These are phyloP conservation scores for Amylocystis lapponica DNA, from an alignment of 768 basidiomycete species.

Conservation along the genomic window DNA sequence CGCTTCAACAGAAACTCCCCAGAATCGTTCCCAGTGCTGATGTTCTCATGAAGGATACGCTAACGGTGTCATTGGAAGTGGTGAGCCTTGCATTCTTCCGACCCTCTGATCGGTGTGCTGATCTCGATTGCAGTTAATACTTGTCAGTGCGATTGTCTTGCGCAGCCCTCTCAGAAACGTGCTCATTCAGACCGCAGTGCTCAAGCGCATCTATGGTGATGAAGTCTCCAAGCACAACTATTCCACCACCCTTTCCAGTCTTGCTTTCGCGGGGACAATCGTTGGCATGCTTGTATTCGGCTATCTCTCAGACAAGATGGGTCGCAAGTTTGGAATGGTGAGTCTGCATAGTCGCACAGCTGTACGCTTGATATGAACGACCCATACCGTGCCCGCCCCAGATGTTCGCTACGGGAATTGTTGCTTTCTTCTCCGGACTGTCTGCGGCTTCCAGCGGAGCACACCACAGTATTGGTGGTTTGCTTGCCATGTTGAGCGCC, in stretches of 20 bases:
- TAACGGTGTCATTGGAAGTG: constrained; percentile 72
- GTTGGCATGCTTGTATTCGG: constrained; percentile 82
- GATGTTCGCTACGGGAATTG: constrained; percentile 81
- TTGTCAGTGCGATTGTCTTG: constrained; percentile 38
- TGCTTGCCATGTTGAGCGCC: constrained; percentile 72
- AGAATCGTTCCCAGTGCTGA: no score
- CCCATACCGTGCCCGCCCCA: no score
- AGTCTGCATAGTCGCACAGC: constrained; percentile 11
- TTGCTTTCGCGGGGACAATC: constrained; percentile 83
- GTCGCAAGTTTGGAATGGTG: constrained; percentile 88
- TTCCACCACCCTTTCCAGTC: constrained; percentile 54
- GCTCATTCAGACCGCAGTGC: constrained; percentile 46
- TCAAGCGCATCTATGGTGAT: constrained; percentile 65
- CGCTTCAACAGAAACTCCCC: no score
- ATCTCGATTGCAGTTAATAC: constrained; percentile 52
- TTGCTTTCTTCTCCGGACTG: constrained; percentile 76
- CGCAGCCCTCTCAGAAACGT: neutral
- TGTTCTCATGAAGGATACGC: constrained; percentile 54
- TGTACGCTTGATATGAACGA: no score
- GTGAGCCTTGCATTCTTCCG: constrained; percentile 35
- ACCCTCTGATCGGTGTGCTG: constrained; percentile 2
- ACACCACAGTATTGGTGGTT: constrained; percentile 58
- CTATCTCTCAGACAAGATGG: constrained; percentile 81
- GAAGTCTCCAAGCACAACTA: constrained; percentile 51
- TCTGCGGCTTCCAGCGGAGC: constrained; percentile 82